Base-by-base conservation (phyloP, 257 asterid species). In the Solanum chmielewskii region DNA sequence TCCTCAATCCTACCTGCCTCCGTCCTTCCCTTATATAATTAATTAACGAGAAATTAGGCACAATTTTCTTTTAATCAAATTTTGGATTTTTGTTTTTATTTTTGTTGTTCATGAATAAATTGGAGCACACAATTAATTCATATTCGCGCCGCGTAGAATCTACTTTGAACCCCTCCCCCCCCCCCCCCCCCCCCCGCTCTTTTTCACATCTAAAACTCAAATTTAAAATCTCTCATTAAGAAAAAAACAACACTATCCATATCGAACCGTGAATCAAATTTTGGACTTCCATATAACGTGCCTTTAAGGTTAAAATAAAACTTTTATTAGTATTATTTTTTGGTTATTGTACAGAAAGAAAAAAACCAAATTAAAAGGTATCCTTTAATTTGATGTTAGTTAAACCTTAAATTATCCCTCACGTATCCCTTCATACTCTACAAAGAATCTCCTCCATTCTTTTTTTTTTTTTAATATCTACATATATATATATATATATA, bases 391-490 rank as follows among this genome's bases (percentile, higher is more conserved):
- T 78, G 84, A 78, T 27, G 66, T 35, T 76, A 76, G 83, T 45
- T 78, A 78, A 78, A 78, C 18, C 84, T 45, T 78, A 27, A 45
- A 90, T 97, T 88, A 95, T 92, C 95, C 94, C 91, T 93, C 93
- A 88, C 99, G 97, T 95, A 94, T 90, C 91, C 95, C 94, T 80
- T 86, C 86, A 91, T 89, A 75, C 94, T 89, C 83, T 86, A 90
- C 97, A 92, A 94, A 88, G 96, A 86, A 95, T 94, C 93, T 86
- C 89, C 84, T 37, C 76, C 86, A 20, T 33, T 39, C 27, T 37
- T 25, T 45, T 47, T 45, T 10, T 37, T 37, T 33, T 27, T 27
- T 31, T 3, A 0, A 3, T 31, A 31, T 31, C 33, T 31, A 31
- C 33, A 31, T 31, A 31, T 31, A 31, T 29, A 29, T 29, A 29